These are phyloP conservation scores for Chlorella variabilis DNA, from an alignment of 163 green algal species.

Conservation along the genomic window DNA sequence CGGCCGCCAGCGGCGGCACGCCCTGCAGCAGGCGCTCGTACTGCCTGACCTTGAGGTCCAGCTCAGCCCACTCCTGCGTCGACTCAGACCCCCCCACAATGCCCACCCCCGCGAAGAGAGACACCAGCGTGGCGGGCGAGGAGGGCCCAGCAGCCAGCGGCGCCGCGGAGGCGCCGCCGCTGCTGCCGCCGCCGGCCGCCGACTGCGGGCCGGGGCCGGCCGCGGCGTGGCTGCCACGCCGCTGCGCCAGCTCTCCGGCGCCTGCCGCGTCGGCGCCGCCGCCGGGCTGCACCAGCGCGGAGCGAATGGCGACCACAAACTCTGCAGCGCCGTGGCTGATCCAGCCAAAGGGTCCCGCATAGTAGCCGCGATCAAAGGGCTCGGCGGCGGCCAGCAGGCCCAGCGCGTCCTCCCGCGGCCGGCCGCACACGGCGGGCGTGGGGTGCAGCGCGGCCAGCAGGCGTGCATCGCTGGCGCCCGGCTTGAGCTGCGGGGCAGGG, in stretches of 20 bases:
- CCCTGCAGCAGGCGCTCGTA: slow-evolving; percentile 62
- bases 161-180: neutral
- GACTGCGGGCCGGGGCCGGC: slow-evolving; percentile 1
- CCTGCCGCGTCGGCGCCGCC: neutral
- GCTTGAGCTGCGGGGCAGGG: slow-evolving; percentile 23
- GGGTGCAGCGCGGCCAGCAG: slow-evolving; percentile 91
- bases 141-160: neutral
- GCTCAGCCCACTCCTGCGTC: slow-evolving; percentile 91
- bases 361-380: slow-evolving; percentile 96
- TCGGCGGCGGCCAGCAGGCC: slow-evolving; percentile 71
- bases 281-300: slow-evolving; percentile 79
- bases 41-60: slow-evolving; percentile 91
- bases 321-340: slow-evolving; percentile 82
- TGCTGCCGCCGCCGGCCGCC: neutral
- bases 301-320: slow-evolving; percentile 98
- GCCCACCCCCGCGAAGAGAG: slow-evolving; percentile 93
- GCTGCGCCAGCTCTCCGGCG: neutral
- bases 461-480: slow-evolving; percentile 69
- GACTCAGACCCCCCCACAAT: slow-evolving; percentile 87
- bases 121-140: slow-evolving; percentile 37
- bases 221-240: slow-evolving; percentile 8
- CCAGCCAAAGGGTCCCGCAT: slow-evolving; percentile 96
- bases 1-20: slow-evolving; percentile 10
- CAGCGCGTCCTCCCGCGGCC: slow-evolving; percentile 74
- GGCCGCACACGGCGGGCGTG: slow-evolving; percentile 94